phyloP scores from a whole-genome alignment of 1,139 yeast species.

The Candida albicans region DNA sequence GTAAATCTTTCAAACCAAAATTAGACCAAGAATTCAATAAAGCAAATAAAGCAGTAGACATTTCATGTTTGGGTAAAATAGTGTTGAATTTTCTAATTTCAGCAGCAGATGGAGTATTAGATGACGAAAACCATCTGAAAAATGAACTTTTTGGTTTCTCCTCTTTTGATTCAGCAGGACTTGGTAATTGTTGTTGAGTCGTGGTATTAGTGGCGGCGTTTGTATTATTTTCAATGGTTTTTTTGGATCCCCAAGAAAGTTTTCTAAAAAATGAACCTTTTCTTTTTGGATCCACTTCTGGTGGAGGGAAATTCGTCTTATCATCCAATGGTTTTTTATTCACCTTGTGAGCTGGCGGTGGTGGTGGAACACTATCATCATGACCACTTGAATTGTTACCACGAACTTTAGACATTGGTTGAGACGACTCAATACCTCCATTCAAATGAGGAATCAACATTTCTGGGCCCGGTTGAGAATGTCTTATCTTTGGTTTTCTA shows the following conservation, averaged over 20 bases:
- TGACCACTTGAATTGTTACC: slow-evolving; percentile 14
- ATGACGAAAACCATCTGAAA: slow-evolving; percentile 46
- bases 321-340: slow-evolving; percentile 32
- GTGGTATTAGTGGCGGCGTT: background rate
- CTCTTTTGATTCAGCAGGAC: slow-evolving; percentile 39
- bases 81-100: slow-evolving; percentile 44
- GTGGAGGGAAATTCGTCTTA: slow-evolving; percentile 29
- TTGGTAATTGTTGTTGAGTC: slow-evolving; percentile 32
- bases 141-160: slow-evolving; percentile 34
- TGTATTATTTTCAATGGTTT: slow-evolving; percentile 23
- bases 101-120: slow-evolving; percentile 20
- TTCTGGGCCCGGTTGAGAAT: slow-evolving; percentile 37
- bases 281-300: slow-evolving; percentile 24
- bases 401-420: slow-evolving; percentile 31
- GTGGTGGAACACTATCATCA: slow-evolving; percentile 19
- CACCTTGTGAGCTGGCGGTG: slow-evolving; percentile 19
- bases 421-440: slow-evolving; percentile 14
- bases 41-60: slow-evolving; percentile 64
- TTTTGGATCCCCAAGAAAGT: slow-evolving; percentile 56
- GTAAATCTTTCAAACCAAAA: slow-evolving; percentile 64
- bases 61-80: slow-evolving; percentile 52
- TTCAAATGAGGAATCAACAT: slow-evolving; percentile 37
- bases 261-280: slow-evolving; percentile 61
- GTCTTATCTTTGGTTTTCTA: slow-evolving; percentile 20
- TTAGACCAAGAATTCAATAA: slow-evolving; percentile 67